Conservation (phyloP, 2,329 filamentous ascomycete genomes). For the Lachnellula suecica region DNA sequence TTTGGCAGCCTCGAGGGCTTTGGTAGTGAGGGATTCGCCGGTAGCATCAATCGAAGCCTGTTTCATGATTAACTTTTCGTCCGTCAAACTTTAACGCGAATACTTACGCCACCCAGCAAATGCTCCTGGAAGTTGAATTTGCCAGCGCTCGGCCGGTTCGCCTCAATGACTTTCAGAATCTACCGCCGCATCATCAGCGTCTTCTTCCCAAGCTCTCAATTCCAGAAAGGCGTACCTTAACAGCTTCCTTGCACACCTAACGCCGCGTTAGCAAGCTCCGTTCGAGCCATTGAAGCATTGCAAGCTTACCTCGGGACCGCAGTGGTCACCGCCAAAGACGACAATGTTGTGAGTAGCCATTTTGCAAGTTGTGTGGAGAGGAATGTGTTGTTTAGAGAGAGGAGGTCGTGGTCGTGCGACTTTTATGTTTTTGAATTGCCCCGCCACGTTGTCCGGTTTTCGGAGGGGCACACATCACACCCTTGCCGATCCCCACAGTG, state of each 20-base stretch:
- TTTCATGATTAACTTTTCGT: slow-evolving; percentile 8
- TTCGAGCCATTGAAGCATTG: background rate
- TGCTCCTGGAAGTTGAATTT: slow-evolving; percentile 91
- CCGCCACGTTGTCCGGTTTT: slow-evolving; percentile 1
- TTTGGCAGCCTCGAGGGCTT: slow-evolving; percentile 80
- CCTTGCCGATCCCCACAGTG: background rate
- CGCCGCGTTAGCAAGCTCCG: slow-evolving; percentile 18
- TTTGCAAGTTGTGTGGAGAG: slow-evolving; percentile 24
- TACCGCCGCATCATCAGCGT: slow-evolving; percentile 36
- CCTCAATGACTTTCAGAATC: slow-evolving; percentile 79
- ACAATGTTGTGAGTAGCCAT: slow-evolving; percentile 78
- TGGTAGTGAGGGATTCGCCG: slow-evolving; percentile 76
- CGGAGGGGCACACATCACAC: background rate
- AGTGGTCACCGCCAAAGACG: slow-evolving; percentile 81
- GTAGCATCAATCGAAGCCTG: slow-evolving; percentile 86
- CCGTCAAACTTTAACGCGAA: slow-evolving; percentile 1
- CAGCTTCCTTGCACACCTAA: slow-evolving; percentile 77
- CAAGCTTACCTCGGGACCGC: slow-evolving; percentile 74
- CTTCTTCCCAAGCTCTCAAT: slow-evolving; percentile 17
- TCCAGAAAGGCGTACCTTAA: slow-evolving; percentile 72
- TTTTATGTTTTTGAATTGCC: background rate
- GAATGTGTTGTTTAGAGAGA: background rate
- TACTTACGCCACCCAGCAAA: slow-evolving; percentile 83
- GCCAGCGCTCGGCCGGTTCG: slow-evolving; percentile 63
- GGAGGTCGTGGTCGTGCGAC: background rate